Percentiles rank a stretch among this genome's conserved stretches.
phyloP scores from a whole-genome alignment of 2,329 filamentous ascomycete species.

The Ceratocystiopsis minuta region DNA sequence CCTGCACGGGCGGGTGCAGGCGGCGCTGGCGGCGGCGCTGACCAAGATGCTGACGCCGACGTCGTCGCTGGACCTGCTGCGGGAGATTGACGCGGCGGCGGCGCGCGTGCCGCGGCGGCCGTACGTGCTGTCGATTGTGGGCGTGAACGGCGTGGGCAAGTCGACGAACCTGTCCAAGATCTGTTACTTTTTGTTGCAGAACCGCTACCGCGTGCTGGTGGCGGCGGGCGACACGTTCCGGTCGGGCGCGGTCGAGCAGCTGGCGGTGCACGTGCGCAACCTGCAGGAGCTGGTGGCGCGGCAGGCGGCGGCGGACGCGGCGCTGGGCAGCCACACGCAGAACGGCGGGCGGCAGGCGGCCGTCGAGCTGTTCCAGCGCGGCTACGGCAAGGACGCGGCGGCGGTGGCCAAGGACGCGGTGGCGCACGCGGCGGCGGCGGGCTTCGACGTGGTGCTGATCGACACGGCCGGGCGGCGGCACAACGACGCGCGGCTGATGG shows the following conservation, averaged over 20 bases:
- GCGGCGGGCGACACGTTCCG: conserved; percentile 94
- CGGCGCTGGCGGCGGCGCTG: conserved; percentile 80
- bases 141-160: conserved; percentile 96
- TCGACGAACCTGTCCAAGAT: conserved; percentile 97
- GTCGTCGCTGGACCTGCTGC: conserved; percentile 80
- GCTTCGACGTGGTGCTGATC: conserved; percentile 87
- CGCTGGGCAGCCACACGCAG: too few relatives aligned
- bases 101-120: conserved; percentile 52
- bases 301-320: conserved; percentile 61
- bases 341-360: too few relatives aligned
- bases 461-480: conserved; percentile 90
- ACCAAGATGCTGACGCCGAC: conserved; percentile 93
- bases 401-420: conserved; percentile 91
- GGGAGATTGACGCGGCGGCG: conserved; percentile 63
- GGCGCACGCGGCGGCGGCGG: conserved; percentile 51
- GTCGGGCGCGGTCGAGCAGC: conserved; percentile 89
- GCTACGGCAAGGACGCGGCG: conserved; percentile 94
- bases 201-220: conserved; percentile 88
- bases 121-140: conserved; percentile 95
- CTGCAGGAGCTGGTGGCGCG: conserved; percentile 72
- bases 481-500: conserved; percentile 94
- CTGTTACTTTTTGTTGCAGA: conserved; percentile 92
- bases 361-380: conserved; percentile 89
- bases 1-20: conserved; percentile 65
- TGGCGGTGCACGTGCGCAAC: conserved; percentile 88